Evolutionary conservation across 2,329 filamentous ascomycete genomes (phyloP).

Genomic region (Stachybotrys echinatus): DNA sequence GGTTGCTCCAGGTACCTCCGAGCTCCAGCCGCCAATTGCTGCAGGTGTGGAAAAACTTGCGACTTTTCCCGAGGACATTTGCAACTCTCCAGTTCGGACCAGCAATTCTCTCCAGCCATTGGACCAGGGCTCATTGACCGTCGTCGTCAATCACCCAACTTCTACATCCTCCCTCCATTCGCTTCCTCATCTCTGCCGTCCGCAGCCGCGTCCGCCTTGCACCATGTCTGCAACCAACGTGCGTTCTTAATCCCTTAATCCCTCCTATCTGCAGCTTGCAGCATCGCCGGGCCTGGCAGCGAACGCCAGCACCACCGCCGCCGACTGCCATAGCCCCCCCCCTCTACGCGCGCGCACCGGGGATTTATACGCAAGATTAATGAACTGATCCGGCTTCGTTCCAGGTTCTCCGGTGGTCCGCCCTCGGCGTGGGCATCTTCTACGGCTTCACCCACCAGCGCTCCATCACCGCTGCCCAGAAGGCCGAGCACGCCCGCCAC

Average conservation of each 20-base stretch:
- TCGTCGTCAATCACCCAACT: slow-evolving; percentile 30
- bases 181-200: slow-evolving; percentile 30
- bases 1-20: slow-evolving; percentile 25
- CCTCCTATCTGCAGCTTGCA: not conserved
- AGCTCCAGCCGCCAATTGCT: slow-evolving; percentile 22
- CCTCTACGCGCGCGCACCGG: no score
- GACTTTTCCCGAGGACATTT: slow-evolving; percentile 41
- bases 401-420: slow-evolving; percentile 95
- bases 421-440: slow-evolving; percentile 83
- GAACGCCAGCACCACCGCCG: slow-evolving; percentile 9
- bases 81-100: slow-evolving; percentile 34
- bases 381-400: no score
- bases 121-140: slow-evolving; percentile 40
- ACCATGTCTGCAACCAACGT: slow-evolving; percentile 66
- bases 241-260: not conserved
- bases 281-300: not conserved
- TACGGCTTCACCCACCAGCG: slow-evolving; percentile 96
- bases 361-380: no score
- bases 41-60: slow-evolving; percentile 33
- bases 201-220: slow-evolving; percentile 34
- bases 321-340: no score
- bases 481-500: slow-evolving; percentile 64
- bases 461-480: slow-evolving; percentile 67
- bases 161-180: slow-evolving; percentile 27
- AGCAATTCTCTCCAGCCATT: slow-evolving; percentile 33